phyloP scores from a whole-genome alignment of 2,329 filamentous ascomycete species.

The Stagonosporopsis rhizophila region DNA sequence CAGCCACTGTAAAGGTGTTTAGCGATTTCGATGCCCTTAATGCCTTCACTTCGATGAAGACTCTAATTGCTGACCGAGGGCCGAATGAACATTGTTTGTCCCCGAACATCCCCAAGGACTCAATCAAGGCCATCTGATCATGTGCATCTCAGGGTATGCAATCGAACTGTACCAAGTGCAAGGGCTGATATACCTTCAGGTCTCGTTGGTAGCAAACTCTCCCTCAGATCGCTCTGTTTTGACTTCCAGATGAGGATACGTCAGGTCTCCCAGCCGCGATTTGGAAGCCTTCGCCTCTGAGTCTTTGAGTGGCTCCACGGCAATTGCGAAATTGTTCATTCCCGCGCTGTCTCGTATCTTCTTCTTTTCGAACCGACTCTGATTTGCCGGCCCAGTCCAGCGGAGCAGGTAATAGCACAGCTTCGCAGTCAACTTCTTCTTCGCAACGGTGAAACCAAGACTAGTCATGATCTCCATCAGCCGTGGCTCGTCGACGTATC shows the following conservation, averaged over 20 bases:
- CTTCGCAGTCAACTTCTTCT: slow-evolving; percentile 79
- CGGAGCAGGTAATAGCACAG: slow-evolving; percentile 90
- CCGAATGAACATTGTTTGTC: neutral
- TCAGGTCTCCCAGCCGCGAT: neutral
- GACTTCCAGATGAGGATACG: neutral
- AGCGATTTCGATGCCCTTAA: neutral
- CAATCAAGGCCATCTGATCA: neutral
- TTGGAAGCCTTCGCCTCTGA: neutral
- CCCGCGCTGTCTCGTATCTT: slow-evolving; percentile 76
- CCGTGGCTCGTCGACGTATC: slow-evolving; percentile 79
- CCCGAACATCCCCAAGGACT: neutral
- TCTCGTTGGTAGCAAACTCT: neutral
- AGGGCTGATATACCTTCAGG: neutral
- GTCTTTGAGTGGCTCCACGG: slow-evolving; percentile 55
- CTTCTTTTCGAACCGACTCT: slow-evolving; percentile 68
- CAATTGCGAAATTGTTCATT: slow-evolving; percentile 91
- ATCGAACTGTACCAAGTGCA: neutral
- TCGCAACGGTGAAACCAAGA: slow-evolving; percentile 72
- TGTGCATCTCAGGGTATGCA: neutral
- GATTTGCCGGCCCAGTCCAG: slow-evolving; percentile 49
- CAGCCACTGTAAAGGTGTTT: neutral
- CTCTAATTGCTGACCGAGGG: neutral
- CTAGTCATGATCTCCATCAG: slow-evolving; percentile 76
- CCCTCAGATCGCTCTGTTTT: neutral
- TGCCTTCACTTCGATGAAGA: neutral